Conservation (phyloP, 495 filamentous ascomycete species). For the Penicillium subrubescens region DNA sequence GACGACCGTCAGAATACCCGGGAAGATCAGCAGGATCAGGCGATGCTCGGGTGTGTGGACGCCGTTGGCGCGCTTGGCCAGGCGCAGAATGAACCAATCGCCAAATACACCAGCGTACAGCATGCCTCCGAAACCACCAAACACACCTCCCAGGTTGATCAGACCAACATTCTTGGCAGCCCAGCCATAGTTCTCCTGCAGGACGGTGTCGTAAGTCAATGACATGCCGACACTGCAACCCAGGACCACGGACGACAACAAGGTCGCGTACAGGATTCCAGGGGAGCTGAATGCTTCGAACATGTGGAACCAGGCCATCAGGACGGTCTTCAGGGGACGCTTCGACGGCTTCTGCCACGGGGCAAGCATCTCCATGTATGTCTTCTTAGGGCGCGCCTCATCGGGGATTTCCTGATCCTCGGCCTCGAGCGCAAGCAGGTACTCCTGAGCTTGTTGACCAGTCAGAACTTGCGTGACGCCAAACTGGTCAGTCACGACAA, state of each 20-base stretch:
- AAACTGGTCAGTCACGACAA: constrained; percentile 41
- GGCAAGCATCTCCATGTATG: constrained; percentile 34
- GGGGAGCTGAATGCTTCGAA: constrained; percentile 38
- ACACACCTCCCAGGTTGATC: constrained; percentile 39
- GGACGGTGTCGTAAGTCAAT: constrained; percentile 40
- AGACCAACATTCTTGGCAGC: constrained; percentile 32
- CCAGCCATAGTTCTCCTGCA: constrained; percentile 35
- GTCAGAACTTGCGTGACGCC: constrained; percentile 35
- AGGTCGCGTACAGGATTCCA: constrained; percentile 38
- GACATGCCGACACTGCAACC: constrained; percentile 38
- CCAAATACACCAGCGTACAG: constrained; percentile 37
- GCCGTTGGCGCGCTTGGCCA: constrained; percentile 36
- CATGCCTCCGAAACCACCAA: constrained; percentile 42
- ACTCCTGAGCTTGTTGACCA: constrained; percentile 12
- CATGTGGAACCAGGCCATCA: constrained; percentile 36
- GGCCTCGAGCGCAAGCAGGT: constrained; percentile 5
- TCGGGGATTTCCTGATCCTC: constrained; percentile 15
- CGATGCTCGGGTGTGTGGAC: constrained; percentile 40
- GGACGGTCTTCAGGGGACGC: constrained; percentile 15
- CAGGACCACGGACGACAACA: constrained; percentile 36
- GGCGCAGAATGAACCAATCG: constrained; percentile 34
- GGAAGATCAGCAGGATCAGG: constrained; percentile 37
- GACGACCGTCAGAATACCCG: constrained; percentile 31
- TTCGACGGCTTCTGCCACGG: constrained; percentile 20
- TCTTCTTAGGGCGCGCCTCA: constrained; percentile 26